Evolutionary conservation across 148 eudicot genomes (phyloP).

Genomic region (Rhododendron griersonianum): DNA sequence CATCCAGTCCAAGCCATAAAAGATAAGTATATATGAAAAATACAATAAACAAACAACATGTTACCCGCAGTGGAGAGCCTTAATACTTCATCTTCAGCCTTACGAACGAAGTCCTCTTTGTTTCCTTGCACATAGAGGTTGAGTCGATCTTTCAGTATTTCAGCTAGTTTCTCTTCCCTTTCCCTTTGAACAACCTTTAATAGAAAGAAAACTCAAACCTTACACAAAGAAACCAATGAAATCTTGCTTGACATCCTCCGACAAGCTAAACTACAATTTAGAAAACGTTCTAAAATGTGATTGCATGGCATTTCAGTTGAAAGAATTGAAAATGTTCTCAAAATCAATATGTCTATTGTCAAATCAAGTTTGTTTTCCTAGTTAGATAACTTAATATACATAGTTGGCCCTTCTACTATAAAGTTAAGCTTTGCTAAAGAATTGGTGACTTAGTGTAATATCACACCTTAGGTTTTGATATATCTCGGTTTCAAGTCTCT

Average conservation of each 20-base stretch:
- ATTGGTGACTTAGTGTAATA: not conserved
- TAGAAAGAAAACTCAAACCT: slow-evolving; percentile 2
- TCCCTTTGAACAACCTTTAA: slow-evolving; percentile 82
- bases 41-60: not conserved
- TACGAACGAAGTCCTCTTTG: slow-evolving; percentile 64
- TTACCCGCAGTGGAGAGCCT: slow-evolving; percentile 92
- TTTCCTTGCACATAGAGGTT: slow-evolving; percentile 77
- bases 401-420: not conserved
- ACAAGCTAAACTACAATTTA: not conserved
- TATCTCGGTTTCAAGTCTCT: not conserved
- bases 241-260: not conserved
- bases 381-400: not conserved
- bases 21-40: not conserved
- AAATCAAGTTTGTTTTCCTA: not conserved
- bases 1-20: slow-evolving; percentile 7
- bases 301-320: not conserved
- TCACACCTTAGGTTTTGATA: not conserved
- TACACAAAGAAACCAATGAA: not conserved
- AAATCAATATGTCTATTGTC: not conserved
- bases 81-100: slow-evolving; percentile 84
- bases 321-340: not conserved
- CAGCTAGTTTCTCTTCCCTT: slow-evolving; percentile 85
- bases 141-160: slow-evolving; percentile 67
- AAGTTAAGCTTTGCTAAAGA: not conserved
- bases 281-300: not conserved